phyloP scores from a whole-genome alignment of 2,329 filamentous ascomycete species.

The Pseudogymnoascus sp. region DNA sequence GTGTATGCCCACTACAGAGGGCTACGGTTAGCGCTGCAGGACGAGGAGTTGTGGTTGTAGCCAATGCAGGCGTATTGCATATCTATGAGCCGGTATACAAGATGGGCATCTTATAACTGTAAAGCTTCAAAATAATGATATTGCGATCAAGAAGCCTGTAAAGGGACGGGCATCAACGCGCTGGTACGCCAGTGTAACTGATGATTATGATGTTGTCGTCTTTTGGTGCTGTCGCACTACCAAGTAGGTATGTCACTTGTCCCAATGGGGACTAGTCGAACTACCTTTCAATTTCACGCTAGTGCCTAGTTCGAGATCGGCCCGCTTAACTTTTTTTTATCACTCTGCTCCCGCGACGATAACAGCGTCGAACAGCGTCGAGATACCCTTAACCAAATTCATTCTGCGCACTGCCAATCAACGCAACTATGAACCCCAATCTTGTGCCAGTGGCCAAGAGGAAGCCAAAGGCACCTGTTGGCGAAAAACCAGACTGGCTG shows the following conservation, averaged over 20 bases:
- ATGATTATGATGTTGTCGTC: slow-evolving; percentile 9
- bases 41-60: not conserved
- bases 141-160: not conserved
- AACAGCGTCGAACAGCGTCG: not conserved
- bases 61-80: slow-evolving; percentile 8
- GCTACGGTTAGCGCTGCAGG: not conserved
- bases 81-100: not conserved
- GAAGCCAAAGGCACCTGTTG: slow-evolving; percentile 17
- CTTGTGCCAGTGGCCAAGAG: slow-evolving; percentile 28
- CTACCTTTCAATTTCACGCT: not conserved
- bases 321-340: slow-evolving; percentile 9
- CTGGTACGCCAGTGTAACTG: slow-evolving; percentile 1
- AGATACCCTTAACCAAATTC: not conserved
- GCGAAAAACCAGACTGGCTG: slow-evolving; percentile 27
- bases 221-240: slow-evolving; percentile 1
- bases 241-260: slow-evolving; percentile 9
- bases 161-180: not conserved
- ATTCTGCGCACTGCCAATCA: not conserved
- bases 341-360: not conserved
- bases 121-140: not conserved
- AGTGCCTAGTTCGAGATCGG: not conserved
- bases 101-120: slow-evolving; percentile 9
- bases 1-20: slow-evolving; percentile 14
- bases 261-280: not conserved
- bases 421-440: slow-evolving; percentile 23